These are phyloP conservation scores for Boletus rufocinnamomeus DNA, from an alignment of 768 basidiomycete genomes.

Conservation along the genomic window DNA sequence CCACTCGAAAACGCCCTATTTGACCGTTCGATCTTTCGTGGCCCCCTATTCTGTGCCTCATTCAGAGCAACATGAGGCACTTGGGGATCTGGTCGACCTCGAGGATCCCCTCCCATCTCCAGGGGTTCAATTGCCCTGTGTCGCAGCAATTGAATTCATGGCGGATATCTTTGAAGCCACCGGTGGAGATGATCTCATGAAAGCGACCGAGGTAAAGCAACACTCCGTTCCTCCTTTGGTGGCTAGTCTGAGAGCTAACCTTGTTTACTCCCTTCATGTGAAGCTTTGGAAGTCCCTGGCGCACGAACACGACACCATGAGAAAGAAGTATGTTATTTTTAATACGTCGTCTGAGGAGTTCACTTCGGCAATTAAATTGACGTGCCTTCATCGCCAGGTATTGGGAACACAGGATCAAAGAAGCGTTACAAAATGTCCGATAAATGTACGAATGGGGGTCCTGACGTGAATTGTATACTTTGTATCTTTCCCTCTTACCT, in stretches of 20 bases:
- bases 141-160: constrained; percentile 80
- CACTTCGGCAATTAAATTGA: constrained; percentile 30
- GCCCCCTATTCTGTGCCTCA: constrained; percentile 55
- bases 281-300: constrained; percentile 76
- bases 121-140: constrained; percentile 72
- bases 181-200: constrained; percentile 47
- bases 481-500: neutral
- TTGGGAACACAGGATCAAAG: constrained; percentile 73
- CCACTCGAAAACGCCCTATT: constrained; percentile 57
- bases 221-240: neutral
- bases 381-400: constrained; percentile 48
- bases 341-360: constrained; percentile 9
- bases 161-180: constrained; percentile 72
- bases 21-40: constrained; percentile 59
- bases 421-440: constrained; percentile 38
- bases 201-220: constrained; percentile 50
- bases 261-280: constrained; percentile 13
- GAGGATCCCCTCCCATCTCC: constrained; percentile 70
- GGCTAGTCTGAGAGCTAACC: constrained; percentile 8
- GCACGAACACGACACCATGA: constrained; percentile 68
- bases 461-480: constrained; percentile 12
- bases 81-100: constrained; percentile 61
- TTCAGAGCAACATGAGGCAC: constrained; percentile 26
- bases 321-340: constrained; percentile 62
- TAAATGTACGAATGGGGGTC: constrained; percentile 18